phyloP scores from a whole-genome alignment of 2,329 filamentous ascomycete species.

The Mariannaea sp. region DNA sequence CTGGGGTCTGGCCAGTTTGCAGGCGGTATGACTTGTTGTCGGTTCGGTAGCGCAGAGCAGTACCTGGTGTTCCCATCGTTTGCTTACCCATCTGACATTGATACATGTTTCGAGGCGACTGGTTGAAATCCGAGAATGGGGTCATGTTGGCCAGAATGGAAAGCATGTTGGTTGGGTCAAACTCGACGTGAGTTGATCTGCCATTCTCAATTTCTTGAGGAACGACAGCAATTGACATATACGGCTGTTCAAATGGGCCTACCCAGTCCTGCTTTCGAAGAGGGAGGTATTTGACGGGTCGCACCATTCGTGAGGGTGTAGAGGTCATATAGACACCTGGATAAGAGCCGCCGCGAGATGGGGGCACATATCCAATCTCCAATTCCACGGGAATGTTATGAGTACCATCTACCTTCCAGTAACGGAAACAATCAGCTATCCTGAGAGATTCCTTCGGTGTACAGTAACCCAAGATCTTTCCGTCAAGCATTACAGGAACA shows the following conservation, averaged over 20 bases:
- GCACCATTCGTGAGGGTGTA: slow-evolving; percentile 81
- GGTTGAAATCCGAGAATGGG: slow-evolving; percentile 98
- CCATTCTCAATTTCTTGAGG: slow-evolving; percentile 86
- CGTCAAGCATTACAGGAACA: slow-evolving; percentile 88
- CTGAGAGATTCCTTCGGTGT: slow-evolving; percentile 79
- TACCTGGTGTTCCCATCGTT: slow-evolving; percentile 95
- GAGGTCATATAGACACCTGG: slow-evolving; percentile 95
- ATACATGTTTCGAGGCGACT: slow-evolving; percentile 99
- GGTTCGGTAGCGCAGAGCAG: slow-evolving; percentile 81
- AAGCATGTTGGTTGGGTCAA: slow-evolving; percentile 92
- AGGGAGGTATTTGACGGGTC: slow-evolving; percentile 90
- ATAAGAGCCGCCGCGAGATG: slow-evolving; percentile 89
- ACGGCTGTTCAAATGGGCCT: slow-evolving; percentile 93
- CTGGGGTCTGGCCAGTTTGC: slow-evolving; percentile 93
- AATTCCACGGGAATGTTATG: slow-evolving; percentile 81
- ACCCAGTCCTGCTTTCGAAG: slow-evolving; percentile 86
- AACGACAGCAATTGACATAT: slow-evolving; percentile 96
- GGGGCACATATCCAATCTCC: slow-evolving; percentile 90
- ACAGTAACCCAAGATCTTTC: slow-evolving; percentile 88
- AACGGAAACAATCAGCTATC: slow-evolving; percentile 84
- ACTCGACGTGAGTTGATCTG: slow-evolving; percentile 90
- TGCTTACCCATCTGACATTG: slow-evolving; percentile 99
- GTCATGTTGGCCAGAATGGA: slow-evolving; percentile 99
- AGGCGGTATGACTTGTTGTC: slow-evolving; percentile 97
- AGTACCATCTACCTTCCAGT: slow-evolving; percentile 92